Evolutionary conservation across 768 basidiomycete genomes (phyloP).

Genomic region (Suillus americanus): DNA sequence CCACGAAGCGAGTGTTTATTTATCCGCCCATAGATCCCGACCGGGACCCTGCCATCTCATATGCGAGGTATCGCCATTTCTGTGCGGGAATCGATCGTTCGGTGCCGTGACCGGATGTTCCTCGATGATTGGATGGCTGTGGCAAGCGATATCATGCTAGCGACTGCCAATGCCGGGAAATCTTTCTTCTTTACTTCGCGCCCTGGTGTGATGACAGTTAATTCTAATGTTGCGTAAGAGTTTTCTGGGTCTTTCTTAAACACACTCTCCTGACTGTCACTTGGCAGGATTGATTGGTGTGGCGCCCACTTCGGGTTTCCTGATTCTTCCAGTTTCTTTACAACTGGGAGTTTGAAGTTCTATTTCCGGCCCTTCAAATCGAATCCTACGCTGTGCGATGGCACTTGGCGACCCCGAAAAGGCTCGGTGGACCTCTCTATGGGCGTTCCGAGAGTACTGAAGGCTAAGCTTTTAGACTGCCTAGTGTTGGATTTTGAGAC

Average conservation of each 20-base stretch:
- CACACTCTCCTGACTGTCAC: background rate
- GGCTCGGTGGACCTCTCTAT: slow-evolving; percentile 23
- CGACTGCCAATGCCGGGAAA: slow-evolving; percentile 17
- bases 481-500: slow-evolving; percentile 13
- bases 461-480: slow-evolving; percentile 18
- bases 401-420: slow-evolving; percentile 15
- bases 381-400: slow-evolving; percentile 20
- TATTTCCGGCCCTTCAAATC: slow-evolving; percentile 26
- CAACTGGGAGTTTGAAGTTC: slow-evolving; percentile 15
- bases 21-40: slow-evolving; percentile 10
- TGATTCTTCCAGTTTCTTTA: slow-evolving; percentile 18
- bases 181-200: slow-evolving; percentile 13
- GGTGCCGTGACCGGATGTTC: slow-evolving; percentile 14
- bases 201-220: slow-evolving; percentile 15
- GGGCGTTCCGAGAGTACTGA: slow-evolving; percentile 20
- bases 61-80: slow-evolving; percentile 17
- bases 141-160: slow-evolving; percentile 21
- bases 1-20: background rate
- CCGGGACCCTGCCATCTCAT: slow-evolving; percentile 17
- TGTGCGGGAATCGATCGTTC: slow-evolving; percentile 17
- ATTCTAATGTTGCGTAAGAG: slow-evolving; percentile 24
- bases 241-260: background rate
- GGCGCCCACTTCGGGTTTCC: slow-evolving; percentile 21
- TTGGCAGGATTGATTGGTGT: slow-evolving; percentile 23
- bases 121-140: slow-evolving; percentile 19